Percentiles rank a stretch among this genome's conserved stretches.
Conservation (phyloP, 371 early-diverging fungal species). For the Smittium culicis region DNA sequence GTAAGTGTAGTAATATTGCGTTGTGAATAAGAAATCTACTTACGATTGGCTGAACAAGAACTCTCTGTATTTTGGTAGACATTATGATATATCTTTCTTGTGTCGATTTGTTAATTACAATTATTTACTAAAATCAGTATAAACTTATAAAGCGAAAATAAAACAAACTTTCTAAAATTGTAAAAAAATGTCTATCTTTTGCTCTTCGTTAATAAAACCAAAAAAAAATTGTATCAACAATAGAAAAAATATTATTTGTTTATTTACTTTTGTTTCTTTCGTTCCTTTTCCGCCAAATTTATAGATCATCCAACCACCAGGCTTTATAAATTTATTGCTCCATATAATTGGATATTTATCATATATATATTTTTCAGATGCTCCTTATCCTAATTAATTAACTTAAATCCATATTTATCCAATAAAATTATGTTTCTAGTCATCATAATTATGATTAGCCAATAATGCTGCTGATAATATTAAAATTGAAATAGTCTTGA, state of each 20-base stretch:
- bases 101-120: background rate
- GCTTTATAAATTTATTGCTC: too few species aligned
- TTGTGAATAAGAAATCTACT: background rate
- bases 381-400: too few species aligned
- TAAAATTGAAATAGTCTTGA: background rate
- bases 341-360: too few species aligned
- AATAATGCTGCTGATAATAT: background rate
- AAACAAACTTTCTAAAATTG: too few species aligned
- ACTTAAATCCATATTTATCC: too few species aligned
- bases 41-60: background rate
- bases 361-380: too few species aligned
- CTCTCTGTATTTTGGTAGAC: background rate
- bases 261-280: too few species aligned
- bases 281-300: too few species aligned
- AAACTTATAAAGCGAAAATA: background rate
- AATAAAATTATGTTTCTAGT: background rate
- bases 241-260: background rate
- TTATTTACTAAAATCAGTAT: background rate
- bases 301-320: too few species aligned
- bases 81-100: too few species aligned
- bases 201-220: background rate
- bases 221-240: background rate
- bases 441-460: background rate
- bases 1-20: background rate
- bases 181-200: too few species aligned